Base-by-base conservation (phyloP, 495 filamentous ascomycete species). In the Polyplosphaeria fusca region DNA sequence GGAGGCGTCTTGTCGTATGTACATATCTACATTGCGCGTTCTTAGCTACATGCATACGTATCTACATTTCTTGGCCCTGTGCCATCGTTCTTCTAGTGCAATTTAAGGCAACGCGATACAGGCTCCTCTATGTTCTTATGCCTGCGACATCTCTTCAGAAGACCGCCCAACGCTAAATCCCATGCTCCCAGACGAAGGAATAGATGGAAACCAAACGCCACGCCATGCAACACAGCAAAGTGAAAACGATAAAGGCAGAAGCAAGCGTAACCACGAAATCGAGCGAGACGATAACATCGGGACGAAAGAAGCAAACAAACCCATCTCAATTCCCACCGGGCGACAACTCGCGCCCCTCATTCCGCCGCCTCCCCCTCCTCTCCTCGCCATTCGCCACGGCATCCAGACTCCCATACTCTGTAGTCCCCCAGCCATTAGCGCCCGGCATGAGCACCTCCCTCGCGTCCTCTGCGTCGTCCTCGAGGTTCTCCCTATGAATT, bases 391-490 rank as follows among this genome's bases (percentile, higher is more conserved):
- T 37, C 39, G 30, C 30, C 7, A 35, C 30, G 30, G 16, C 43
- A 55, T 55, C 42, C 43, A 40, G 7, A 20, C 40, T 37, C 19
- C 60, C 60, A 52, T 63, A 63, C 45, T 61, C 51, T 7, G 19
- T 43, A 2, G 27, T 35, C 2, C 61, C 51, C 22, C 27, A 35
- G 30, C 32, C 51, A 18, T 46, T 58, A 47, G 64, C 68, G 9
- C 63, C 63, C 9, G 71, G 71, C 58, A 73, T 73, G 20, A 67
- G 56, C 20, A 42, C 49, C 56, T 71, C 69, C 24, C 55, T 41
- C 32, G 71, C 70, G n/a, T 45, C 63, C 64, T 73, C 68, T 0
- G 70, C 71, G 57, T 71, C 69, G 37, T 68, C 65, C 46, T 70
- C 68, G 37, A 72, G 43, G 42, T 52, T 60, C 43, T 73, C 65